A percentile compares a stretch with the other conserved stretches of the same genome.
These are phyloP conservation scores for Gaeumannomyces sp. DNA, from an alignment of 2,329 filamentous ascomycete species.

Conservation along the genomic window DNA sequence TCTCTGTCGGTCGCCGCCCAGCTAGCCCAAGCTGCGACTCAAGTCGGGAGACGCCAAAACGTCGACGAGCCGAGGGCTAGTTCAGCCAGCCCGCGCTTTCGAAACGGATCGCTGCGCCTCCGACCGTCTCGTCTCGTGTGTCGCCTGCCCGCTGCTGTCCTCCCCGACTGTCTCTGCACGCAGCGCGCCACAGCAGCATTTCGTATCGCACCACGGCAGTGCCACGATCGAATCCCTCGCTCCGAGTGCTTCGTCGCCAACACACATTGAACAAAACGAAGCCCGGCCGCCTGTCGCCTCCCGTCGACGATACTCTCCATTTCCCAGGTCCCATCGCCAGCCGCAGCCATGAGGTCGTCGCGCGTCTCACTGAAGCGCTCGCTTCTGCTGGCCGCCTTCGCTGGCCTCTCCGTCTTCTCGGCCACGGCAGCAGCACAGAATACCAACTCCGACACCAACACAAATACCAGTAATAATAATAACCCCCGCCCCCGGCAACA, in stretches of 20 bases:
- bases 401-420: slow-evolving; percentile 21
- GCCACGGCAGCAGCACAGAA: slow-evolving; percentile 22
- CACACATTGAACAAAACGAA: neutral
- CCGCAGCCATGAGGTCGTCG: slow-evolving; percentile 22
- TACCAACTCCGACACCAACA: slow-evolving; percentile 12
- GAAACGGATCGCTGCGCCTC: neutral
- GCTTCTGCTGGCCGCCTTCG: slow-evolving; percentile 24
- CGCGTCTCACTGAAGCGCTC: slow-evolving; percentile 26
- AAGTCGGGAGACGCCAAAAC: neutral
- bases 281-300: neutral
- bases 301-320: neutral
- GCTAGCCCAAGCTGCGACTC: neutral
- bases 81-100: neutral
- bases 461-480: slow-evolving; percentile 4
- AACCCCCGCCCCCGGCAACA: neutral
- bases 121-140: neutral
- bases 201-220: neutral
- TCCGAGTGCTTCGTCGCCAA: neutral
- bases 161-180: neutral
- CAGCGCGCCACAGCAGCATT: neutral
- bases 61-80: neutral
- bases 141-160: neutral
- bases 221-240: neutral
- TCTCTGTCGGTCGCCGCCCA: neutral
- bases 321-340: neutral